These are phyloP conservation scores for Azolla pinnata DNA, from an alignment of 75 land plant genomes.

Conservation along the genomic window DNA sequence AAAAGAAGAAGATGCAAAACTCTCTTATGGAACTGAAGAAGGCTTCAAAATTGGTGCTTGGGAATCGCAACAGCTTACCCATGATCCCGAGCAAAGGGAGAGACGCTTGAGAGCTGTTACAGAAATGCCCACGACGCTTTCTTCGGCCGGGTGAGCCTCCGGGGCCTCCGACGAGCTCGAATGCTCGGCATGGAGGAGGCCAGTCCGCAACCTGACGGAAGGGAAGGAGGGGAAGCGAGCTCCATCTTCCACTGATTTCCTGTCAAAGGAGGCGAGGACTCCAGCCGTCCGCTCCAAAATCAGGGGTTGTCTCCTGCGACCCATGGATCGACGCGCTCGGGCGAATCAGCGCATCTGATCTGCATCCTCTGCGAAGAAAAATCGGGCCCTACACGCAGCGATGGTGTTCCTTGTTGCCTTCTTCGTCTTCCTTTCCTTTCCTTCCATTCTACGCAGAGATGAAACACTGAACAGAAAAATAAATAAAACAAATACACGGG, in stretches of 20 bases:
- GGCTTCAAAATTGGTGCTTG: background rate
- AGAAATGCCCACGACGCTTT: slow-evolving; percentile 45
- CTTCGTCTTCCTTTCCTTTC: too few relatives aligned
- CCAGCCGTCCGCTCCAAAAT: slow-evolving; percentile 39
- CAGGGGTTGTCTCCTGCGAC: slow-evolving; percentile 51
- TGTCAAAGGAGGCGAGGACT: slow-evolving; percentile 18
- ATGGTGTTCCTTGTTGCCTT: too few relatives aligned
- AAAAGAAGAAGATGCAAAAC: background rate
- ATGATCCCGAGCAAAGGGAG: slow-evolving; percentile 44
- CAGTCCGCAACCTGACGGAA: slow-evolving; percentile 20
- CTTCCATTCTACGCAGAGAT: too few relatives aligned
- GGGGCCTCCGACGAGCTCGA: background rate
- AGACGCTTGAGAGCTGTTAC: slow-evolving; percentile 40
- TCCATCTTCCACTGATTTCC: background rate
- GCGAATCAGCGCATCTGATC: background rate
- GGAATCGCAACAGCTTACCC: slow-evolving; percentile 25
- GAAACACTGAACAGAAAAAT: too few relatives aligned
- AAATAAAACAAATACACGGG: too few relatives aligned
- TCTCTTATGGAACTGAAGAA: background rate
- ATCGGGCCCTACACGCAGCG: too few relatives aligned
- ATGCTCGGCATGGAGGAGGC: slow-evolving; percentile 23
- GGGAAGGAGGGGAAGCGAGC: background rate
- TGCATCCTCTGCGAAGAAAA: too few relatives aligned
- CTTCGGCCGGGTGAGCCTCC: slow-evolving; percentile 20
- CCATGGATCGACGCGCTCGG: slow-evolving; percentile 17